Percentiles rank a stretch among this genome's conserved stretches.
phyloP scores from a whole-genome alignment of 768 basidiomycete genomes.

The Lactarius evosmus region DNA sequence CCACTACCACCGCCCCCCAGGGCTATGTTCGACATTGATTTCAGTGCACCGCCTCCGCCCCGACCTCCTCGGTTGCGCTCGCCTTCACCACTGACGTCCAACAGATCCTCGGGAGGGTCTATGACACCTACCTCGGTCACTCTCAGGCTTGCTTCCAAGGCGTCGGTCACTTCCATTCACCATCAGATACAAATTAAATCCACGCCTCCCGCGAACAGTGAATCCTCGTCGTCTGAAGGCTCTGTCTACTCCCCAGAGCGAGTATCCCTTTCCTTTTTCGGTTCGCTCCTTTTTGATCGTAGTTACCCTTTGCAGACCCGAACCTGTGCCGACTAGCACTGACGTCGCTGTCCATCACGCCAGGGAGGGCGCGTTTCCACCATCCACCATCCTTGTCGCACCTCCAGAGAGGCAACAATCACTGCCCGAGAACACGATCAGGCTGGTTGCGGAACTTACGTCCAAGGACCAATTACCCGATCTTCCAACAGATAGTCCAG shows the following conservation, averaged over 20 bases:
- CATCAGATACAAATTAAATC: constrained; percentile 18
- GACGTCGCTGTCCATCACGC: constrained; percentile 19
- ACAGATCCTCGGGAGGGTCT: constrained; percentile 32
- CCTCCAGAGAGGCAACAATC: constrained; percentile 17
- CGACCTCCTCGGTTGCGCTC: constrained; percentile 63
- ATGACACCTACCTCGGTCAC: constrained; percentile 38
- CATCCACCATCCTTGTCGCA: constrained; percentile 36
- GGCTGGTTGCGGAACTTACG: constrained; percentile 19
- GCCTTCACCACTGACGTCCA: constrained; percentile 41
- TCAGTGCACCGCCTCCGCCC: constrained; percentile 50
- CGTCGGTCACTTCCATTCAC: constrained; percentile 21
- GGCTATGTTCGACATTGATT: constrained; percentile 44
- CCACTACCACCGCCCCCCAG: constrained; percentile 71
- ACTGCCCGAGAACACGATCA: neutral
- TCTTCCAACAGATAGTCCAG: constrained; percentile 1
- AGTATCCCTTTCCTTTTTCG: neutral
- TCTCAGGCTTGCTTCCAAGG: constrained; percentile 41
- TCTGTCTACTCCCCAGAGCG: constrained; percentile 17
- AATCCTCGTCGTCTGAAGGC: constrained; percentile 10
- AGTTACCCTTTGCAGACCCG: constrained; percentile 10
- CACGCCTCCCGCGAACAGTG: neutral
- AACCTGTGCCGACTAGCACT: constrained; percentile 1
- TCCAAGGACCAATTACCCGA: constrained; percentile 14
- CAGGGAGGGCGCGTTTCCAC: constrained; percentile 68
- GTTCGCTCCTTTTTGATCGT: neutral